Percentiles rank a stretch among this genome's conserved stretches.
phyloP scores from a whole-genome alignment of 805 yeast genomes.

The Cyberlindnera americana region DNA sequence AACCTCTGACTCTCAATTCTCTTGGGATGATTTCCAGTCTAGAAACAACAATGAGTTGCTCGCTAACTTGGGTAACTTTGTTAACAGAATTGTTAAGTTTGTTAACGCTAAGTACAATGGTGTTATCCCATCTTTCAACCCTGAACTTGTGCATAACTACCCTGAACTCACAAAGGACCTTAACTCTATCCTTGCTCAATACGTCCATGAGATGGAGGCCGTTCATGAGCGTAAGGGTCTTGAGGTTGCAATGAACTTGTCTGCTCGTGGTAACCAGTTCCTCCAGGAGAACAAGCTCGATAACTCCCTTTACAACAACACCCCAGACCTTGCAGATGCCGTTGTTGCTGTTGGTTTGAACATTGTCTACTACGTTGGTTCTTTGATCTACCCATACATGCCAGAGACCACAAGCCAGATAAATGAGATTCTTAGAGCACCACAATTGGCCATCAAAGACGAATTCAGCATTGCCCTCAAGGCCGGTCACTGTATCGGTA shows the following conservation, averaged over 20 bases:
- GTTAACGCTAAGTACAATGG: constrained; percentile 88
- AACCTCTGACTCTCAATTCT: constrained; percentile 91
- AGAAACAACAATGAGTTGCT: constrained; percentile 90
- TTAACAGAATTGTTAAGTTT: constrained; percentile 88
- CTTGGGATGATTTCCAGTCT: constrained; percentile 94
- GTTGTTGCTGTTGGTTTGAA: constrained; percentile 91
- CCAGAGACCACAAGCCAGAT: constrained; percentile 78
- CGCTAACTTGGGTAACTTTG: constrained; percentile 96
- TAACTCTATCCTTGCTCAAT: constrained; percentile 54
- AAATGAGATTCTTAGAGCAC: constrained; percentile 76
- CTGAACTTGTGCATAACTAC: constrained; percentile 45
- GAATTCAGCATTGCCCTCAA: constrained; percentile 62
- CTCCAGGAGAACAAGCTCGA: constrained; percentile 95
- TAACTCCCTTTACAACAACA: constrained; percentile 72
- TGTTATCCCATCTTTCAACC: constrained; percentile 69
- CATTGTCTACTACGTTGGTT: constrained; percentile 78
- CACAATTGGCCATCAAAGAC: constrained; percentile 73
- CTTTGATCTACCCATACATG: constrained; percentile 83
- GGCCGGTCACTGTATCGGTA: constrained; percentile 83
- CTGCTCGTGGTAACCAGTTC: constrained; percentile 92
- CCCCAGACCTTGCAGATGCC: constrained; percentile 82
- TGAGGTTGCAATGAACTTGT: constrained; percentile 85
- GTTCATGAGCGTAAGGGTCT: constrained; percentile 84
- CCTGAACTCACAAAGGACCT: constrained; percentile 50
- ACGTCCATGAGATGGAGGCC: constrained; percentile 70